phyloP scores from a whole-genome alignment of 2,329 filamentous ascomycete genomes.

The Dothiorella sarmentorum region DNA sequence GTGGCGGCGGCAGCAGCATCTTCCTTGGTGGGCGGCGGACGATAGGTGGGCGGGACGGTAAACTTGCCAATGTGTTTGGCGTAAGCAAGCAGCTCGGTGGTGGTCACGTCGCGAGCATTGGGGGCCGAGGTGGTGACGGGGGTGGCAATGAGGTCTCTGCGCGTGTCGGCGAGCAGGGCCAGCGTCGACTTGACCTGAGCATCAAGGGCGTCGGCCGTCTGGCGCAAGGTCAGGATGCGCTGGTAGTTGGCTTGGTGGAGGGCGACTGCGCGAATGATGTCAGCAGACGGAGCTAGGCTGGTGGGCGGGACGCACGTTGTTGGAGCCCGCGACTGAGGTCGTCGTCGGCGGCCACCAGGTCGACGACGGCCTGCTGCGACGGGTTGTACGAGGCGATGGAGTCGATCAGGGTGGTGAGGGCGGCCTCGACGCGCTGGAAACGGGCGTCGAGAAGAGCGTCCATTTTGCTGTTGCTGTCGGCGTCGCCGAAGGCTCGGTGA shows the following conservation, averaged over 20 bases:
- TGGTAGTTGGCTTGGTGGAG: constrained; percentile 71
- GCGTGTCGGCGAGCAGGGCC: constrained; percentile 65
- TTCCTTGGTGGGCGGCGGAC: constrained; percentile 22
- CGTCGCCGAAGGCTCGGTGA: neutral
- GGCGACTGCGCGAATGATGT: constrained; percentile 54
- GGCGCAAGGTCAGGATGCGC: constrained; percentile 66
- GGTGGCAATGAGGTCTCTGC: constrained; percentile 64
- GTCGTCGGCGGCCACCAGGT: constrained; percentile 67
- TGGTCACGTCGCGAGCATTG: constrained; percentile 53
- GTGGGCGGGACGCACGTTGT: constrained; percentile 49
- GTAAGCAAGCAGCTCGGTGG: constrained; percentile 71
- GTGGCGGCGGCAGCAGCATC: constrained; percentile 25
- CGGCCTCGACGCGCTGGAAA: constrained; percentile 46
- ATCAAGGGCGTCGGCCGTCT: constrained; percentile 63
- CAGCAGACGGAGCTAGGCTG: neutral
- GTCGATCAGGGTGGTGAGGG: constrained; percentile 66
- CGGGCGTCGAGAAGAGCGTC: constrained; percentile 41
- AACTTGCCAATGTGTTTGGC: constrained; percentile 77
- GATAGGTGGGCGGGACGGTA: constrained; percentile 65
- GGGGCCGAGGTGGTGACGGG: constrained; percentile 39
- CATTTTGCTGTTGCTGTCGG: constrained; percentile 39
- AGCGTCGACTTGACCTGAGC: constrained; percentile 69
- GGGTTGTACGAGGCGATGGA: constrained; percentile 82
- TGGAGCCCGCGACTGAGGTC: constrained; percentile 64
- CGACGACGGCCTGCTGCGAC: constrained; percentile 61